Percentiles rank a stretch among this genome's conserved stretches.
These are phyloP conservation scores for Neocallimastix lanati DNA, from an alignment of 192 early-diverging fungal species.

Conservation along the genomic window DNA sequence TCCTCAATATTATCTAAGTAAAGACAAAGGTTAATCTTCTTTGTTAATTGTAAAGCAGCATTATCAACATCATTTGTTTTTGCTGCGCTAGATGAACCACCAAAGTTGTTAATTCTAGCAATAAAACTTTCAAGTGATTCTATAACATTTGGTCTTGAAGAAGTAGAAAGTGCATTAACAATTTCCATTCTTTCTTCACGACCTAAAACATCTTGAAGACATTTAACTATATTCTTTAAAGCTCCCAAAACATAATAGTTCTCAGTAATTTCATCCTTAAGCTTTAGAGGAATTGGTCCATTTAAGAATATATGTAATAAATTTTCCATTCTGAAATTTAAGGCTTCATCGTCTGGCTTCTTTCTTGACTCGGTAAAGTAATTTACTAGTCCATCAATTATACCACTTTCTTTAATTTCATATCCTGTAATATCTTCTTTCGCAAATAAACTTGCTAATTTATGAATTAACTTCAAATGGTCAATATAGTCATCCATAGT, in stretches of 20 bases:
- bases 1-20: slow-evolving; percentile 25
- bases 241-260: slow-evolving; percentile 14
- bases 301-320: slow-evolving; percentile 41
- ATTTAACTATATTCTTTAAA: slow-evolving; percentile 30
- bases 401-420: slow-evolving; percentile 58
- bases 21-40: slow-evolving; percentile 51
- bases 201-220: slow-evolving; percentile 52
- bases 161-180: slow-evolving; percentile 12
- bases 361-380: slow-evolving; percentile 15
- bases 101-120: slow-evolving; percentile 6
- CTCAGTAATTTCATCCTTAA: slow-evolving; percentile 1
- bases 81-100: neutral
- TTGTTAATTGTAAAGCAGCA: slow-evolving; percentile 47
- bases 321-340: slow-evolving; percentile 4
- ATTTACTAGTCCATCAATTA: slow-evolving; percentile 34
- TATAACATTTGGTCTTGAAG: slow-evolving; percentile 1
- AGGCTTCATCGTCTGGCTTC: neutral
- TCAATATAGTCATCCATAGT: neutral
- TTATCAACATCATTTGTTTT: slow-evolving; percentile 11
- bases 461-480: neutral
- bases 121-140: neutral
- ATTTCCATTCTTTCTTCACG: slow-evolving; percentile 53
- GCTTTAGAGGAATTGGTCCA: slow-evolving; percentile 13
- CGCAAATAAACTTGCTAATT: neutral
- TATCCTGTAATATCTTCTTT: slow-evolving; percentile 45